Evolutionary conservation across 176 grass and related monocot species (phyloP).

Genomic region (Guadua angustifolia): DNA sequence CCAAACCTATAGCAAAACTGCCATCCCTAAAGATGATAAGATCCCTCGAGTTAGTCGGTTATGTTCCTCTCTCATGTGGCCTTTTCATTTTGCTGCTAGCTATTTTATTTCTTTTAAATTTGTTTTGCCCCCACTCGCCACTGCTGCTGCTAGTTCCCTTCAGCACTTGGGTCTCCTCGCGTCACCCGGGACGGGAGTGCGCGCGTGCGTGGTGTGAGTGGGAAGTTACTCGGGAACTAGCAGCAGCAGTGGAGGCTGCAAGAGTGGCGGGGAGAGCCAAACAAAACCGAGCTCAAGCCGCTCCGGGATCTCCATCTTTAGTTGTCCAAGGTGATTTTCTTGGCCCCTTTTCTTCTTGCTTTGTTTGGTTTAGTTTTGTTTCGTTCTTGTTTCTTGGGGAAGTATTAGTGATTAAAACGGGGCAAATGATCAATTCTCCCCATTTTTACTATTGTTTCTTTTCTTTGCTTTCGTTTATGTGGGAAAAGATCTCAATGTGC

Average conservation of each 20-base stretch:
- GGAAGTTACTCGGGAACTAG: constrained; percentile 32
- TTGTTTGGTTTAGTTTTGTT: neutral
- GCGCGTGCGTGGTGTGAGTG: constrained; percentile 20
- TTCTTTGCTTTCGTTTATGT: neutral
- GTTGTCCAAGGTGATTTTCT: constrained; percentile 29
- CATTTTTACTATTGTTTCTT: neutral
- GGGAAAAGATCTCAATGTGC: constrained; percentile 29
- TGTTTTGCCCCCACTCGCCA: constrained; percentile 21
- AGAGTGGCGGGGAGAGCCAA: constrained; percentile 1
- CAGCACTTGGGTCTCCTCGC: constrained; percentile 30
- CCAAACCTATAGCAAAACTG: too few species aligned
- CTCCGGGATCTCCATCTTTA: constrained; percentile 47
- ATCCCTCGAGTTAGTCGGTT: neutral
- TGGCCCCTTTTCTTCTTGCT: neutral
- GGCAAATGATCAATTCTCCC: too few species aligned
- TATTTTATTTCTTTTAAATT: neutral
- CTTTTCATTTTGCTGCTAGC: constrained; percentile 10
- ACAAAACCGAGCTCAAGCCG: constrained; percentile 4
- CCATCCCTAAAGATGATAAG: too few species aligned
- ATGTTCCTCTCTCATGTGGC: neutral
- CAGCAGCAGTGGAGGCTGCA: constrained; percentile 20
- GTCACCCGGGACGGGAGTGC: neutral
- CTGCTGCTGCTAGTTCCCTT: neutral
- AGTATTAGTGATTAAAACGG: too few species aligned
- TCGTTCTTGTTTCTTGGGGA: constrained; percentile 22